Base-by-base conservation (phyloP, 83 land plant genomes). In the Picea abies region DNA sequence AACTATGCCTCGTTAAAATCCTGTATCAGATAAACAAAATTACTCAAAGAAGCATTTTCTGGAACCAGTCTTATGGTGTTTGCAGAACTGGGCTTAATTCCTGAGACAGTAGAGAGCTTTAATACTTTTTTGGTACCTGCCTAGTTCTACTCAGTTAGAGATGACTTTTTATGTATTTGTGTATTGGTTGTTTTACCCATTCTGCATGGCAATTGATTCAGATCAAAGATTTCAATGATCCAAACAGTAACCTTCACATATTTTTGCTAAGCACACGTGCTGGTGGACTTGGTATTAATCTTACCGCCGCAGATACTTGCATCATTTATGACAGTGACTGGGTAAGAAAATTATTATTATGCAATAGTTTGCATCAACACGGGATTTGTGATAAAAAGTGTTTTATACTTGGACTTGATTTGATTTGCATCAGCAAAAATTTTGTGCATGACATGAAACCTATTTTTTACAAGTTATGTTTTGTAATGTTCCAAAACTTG, bases 251-350 rank as follows among this genome's bases (percentile, higher is more conserved):
- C 25, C 86, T 71, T 65, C 87, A 88, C 44, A 79, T 95, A 41
- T 96, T 96, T 75, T 84, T 96, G 67, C 92, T 96, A 25, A 95
- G 96, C 88, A 96, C 99, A 11, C 85, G 99, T 19, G 99, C 99
- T 82, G 99, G 99, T 83, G 99, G 99, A 0, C 85, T 96, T 68
- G 99, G 99, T 60, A 96, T 96, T 79, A 96, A 96, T 84, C 89
- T 96, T n/a, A 95, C 99, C 23, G 85, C 99, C 25, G 98, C 99
- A 7, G 99, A 96, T 82, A 96, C 98, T 15, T 96, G 93, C 76
- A 95, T 96, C n/a, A 70, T 96, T 7, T 96, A 96, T 85, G 99
- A 96, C 81, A 94, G 94, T 86, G 99, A 96, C 80, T 96, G 99
- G 99, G 99, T 96, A 90, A 11, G 78, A 25, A 60, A 62, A 44